A percentile compares a stretch with the other conserved stretches of the same genome.
These are phyloP conservation scores for Parietaria judaica DNA, from an alignment of 306 rosid species.

Conservation along the genomic window DNA sequence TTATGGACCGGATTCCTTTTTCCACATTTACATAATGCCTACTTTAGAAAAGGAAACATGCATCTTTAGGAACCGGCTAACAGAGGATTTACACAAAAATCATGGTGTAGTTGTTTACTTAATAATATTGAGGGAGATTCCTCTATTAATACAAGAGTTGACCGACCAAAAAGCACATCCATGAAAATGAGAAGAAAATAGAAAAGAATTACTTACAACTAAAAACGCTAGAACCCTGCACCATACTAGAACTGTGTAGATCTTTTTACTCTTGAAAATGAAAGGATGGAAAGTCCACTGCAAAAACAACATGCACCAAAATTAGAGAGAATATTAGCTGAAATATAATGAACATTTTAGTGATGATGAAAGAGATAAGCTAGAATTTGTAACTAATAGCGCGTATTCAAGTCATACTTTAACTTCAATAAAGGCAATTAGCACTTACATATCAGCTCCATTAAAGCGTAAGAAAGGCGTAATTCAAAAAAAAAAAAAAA, in stretches of 20 bases:
- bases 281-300: slow-evolving; percentile 99
- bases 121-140: too few species aligned
- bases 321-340: slow-evolving; percentile 8
- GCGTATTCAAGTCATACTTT: background rate
- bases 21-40: too few species aligned
- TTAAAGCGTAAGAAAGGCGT: too few species aligned
- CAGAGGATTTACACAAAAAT: too few species aligned
- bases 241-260: slow-evolving; percentile 89
- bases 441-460: too few species aligned
- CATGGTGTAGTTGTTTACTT: background rate
- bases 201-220: slow-evolving; percentile 59
- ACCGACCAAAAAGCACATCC: background rate
- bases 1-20: background rate
- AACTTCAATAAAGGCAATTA: too few species aligned
- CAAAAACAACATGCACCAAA: slow-evolving; percentile 29
- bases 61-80: too few species aligned
- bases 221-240: slow-evolving; percentile 93
- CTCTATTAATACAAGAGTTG: too few species aligned
- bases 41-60: too few species aligned
- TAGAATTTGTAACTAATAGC: background rate
- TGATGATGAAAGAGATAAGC: slow-evolving; percentile 2
- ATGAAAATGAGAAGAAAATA: slow-evolving; percentile 3
- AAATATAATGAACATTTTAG: background rate
- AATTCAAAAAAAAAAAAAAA: too few species aligned
- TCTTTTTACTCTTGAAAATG: slow-evolving; percentile 80